Evolutionary conservation across 441 rosid species (phyloP), one percentile per base, ranked within the genome.

Genomic region (Gossypium schwendimanii): DNA sequence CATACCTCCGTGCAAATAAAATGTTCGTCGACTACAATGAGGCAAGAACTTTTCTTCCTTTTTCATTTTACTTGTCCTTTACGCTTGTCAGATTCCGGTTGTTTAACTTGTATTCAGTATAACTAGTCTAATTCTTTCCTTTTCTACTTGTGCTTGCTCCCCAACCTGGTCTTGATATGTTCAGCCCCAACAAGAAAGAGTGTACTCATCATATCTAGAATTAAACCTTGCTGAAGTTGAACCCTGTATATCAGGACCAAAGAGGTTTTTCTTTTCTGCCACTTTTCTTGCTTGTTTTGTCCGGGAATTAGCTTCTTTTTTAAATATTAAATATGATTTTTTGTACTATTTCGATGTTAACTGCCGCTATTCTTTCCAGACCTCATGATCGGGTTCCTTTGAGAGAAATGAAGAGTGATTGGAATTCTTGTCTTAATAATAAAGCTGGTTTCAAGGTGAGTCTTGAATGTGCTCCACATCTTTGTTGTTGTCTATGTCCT

Each of bases 241-340:
- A 82, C 98, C 99, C 63, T 93, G 99, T 87, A 78, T 93, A 63
- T 91, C 98, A 45, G 99, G 99, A 75, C 99, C 99, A 47, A 95
- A 95, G 83, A 85, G 99, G 99, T 92, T 28, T 50, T 20, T 23
- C 45, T 53, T 63, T 65, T 41, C 65, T 53, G 28, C 21, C 47
- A 31, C 18, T 59, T 26, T 39, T 53, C 64, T 57, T 15, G 18
- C 28, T 49, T 26, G 60, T 58, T 61, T 26, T 28, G 12, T 20
- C 1, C 4, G n/a, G 39, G 23, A n/a, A 68, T 67, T 59, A 39
- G 60, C 20, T 6, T 24, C 15, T 10, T 70, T 45, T 1, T 47
- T 26, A 45, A 47, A 50, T 45, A 41, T 41, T 50, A 39, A 41
- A 39, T 36, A 15, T 23, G 39, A 23, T 26, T 10, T 53, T 36